phyloP scores from a whole-genome alignment of 139 green algal species.

The Chlamydomonas urium region DNA sequence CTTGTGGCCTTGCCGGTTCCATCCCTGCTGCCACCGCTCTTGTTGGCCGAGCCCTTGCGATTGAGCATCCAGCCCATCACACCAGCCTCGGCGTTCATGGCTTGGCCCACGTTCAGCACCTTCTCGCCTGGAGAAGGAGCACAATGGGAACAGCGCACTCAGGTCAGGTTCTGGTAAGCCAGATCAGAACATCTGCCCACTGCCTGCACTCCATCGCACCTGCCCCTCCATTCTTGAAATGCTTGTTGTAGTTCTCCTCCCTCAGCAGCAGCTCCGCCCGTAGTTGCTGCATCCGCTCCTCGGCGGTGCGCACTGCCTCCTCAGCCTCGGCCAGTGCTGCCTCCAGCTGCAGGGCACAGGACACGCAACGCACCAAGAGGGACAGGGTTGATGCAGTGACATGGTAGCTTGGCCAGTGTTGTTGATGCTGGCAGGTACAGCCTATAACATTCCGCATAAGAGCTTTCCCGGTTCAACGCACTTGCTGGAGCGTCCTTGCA shows the following conservation, averaged over 20 bases:
- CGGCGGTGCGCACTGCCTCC: conserved; percentile 37
- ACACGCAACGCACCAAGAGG: no score
- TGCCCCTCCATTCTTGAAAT: conserved; percentile 63
- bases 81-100: conserved; percentile 42
- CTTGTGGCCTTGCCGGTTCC: no score
- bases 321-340: conserved; percentile 20
- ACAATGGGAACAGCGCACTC: neutral
- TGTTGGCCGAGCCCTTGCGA: conserved; percentile 15
- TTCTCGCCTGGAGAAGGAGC: conserved; percentile 15
- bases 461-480: no score
- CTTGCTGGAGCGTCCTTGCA: no score
- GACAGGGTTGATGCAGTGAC: no score
- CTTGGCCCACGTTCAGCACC: conserved; percentile 46
- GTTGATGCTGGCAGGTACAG: no score
- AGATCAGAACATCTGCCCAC: no score
- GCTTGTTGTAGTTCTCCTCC: conserved; percentile 77
- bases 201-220: conserved; percentile 35
- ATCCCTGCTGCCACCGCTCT: no score
- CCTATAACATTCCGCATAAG: no score
- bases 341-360: conserved; percentile 28
- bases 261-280: conserved; percentile 60
- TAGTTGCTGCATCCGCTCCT: conserved; percentile 56
- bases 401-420: no score
- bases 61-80: conserved; percentile 67
- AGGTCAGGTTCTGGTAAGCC: no score